Evolutionary conservation across 179 eudicot genomes (phyloP).

Genomic region (Nepenthes alata): DNA sequence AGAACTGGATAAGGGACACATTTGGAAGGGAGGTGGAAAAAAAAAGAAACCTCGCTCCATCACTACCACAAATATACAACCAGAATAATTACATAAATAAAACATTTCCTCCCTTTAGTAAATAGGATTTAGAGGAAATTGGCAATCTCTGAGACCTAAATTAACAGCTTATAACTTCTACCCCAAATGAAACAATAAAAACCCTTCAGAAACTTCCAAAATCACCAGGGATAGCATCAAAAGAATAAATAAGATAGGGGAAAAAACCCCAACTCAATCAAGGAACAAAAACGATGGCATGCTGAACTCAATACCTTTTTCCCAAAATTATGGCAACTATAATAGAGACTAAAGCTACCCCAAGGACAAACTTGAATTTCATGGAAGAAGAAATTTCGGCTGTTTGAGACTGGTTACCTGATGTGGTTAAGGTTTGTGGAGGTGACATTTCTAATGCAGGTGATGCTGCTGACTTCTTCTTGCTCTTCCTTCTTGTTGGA

Average conservation of each 20-base stretch:
- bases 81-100: too few species aligned
- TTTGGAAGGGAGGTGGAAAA: too few species aligned
- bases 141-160: too few species aligned
- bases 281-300: background rate
- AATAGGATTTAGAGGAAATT: too few species aligned
- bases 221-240: background rate
- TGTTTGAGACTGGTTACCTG: conserved; percentile 21
- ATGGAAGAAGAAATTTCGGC: conserved; percentile 33
- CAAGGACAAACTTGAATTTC: conserved; percentile 49
- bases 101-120: too few species aligned
- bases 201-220: too few species aligned
- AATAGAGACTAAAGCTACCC: conserved; percentile 67
- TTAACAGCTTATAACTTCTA: too few species aligned
- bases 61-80: too few species aligned
- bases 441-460: conserved; percentile 39
- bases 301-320: conserved; percentile 42
- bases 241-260: background rate
- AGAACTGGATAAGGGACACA: too few species aligned
- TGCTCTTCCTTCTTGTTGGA: conserved; percentile 55
- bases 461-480: conserved; percentile 46
- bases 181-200: too few species aligned
- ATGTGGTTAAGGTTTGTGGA: conserved; percentile 22
- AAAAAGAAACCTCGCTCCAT: too few species aligned
- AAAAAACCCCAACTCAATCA: background rate
- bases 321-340: conserved; percentile 72